Percentiles rank a stretch among this genome's conserved stretches.
These are phyloP conservation scores for Xylariaceae sp. DNA, from an alignment of 2,329 filamentous ascomycete genomes.

Conservation along the genomic window DNA sequence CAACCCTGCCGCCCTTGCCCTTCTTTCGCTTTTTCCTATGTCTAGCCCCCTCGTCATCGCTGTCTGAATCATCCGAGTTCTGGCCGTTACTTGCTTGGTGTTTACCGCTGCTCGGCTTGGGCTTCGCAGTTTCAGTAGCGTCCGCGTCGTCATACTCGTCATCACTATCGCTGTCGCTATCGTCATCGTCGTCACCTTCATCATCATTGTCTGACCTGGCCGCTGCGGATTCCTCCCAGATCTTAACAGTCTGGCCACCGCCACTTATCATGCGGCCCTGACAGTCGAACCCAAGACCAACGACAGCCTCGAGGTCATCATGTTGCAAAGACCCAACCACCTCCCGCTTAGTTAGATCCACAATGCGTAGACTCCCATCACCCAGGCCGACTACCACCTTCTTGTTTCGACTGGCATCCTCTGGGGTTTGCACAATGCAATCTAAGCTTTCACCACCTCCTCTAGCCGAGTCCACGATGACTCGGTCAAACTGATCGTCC, in stretches of 20 bases:
- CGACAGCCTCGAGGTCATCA: constrained; percentile 82
- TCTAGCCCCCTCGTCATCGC: constrained; percentile 42
- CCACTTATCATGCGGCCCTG: constrained; percentile 84
- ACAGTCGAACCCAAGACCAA: constrained; percentile 78
- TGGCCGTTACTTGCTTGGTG: constrained; percentile 39
- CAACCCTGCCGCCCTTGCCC: constrained; percentile 36
- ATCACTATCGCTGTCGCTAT: constrained; percentile 43
- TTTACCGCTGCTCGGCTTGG: constrained; percentile 39
- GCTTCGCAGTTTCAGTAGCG: constrained; percentile 40
- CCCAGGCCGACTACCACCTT: constrained; percentile 76
- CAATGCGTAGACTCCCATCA: constrained; percentile 73
- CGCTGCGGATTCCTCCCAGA: constrained; percentile 75
- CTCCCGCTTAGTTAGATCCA: constrained; percentile 69
- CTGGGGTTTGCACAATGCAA: constrained; percentile 67
- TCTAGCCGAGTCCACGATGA: constrained; percentile 64
- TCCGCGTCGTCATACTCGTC: constrained; percentile 43
- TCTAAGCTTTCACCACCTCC: constrained; percentile 75
- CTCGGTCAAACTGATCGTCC: constrained; percentile 91
- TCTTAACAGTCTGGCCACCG: constrained; percentile 79
- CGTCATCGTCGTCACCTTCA: constrained; percentile 47
- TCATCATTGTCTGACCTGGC: constrained; percentile 42
- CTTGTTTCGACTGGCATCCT: constrained; percentile 64
- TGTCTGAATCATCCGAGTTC: constrained; percentile 42
- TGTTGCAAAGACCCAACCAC: constrained; percentile 67
- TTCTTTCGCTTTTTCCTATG: constrained; percentile 46